Percentiles rank a stretch among this genome's conserved stretches.
Conservation (phyloP, 140 eudicot species). For the Senecio squalidus region DNA sequence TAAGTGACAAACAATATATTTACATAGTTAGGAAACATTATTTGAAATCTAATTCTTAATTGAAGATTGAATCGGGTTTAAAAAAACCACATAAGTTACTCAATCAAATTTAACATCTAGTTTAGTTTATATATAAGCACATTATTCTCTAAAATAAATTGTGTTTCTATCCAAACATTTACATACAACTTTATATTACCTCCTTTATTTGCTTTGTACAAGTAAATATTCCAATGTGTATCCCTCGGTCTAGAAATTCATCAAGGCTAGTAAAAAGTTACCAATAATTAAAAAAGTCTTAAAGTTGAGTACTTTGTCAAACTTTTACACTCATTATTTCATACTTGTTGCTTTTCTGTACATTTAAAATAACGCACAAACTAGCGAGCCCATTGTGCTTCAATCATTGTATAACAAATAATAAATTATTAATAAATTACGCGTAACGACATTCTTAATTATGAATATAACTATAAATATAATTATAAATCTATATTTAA, state of each 20-base stretch:
- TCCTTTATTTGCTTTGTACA: no score
- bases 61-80: no score
- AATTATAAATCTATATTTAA: no score
- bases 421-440: slow-evolving; percentile 7
- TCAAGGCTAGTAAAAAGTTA: neutral
- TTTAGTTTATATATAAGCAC: no score
- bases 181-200: no score
- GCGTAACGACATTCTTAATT: slow-evolving; percentile 30
- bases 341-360: slow-evolving; percentile 9
- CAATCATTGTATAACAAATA: slow-evolving; percentile 19
- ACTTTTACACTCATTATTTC: slow-evolving; percentile 4
- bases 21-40: no score
- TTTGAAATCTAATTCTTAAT: no score
- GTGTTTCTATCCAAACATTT: neutral
- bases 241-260: neutral
- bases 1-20: no score
- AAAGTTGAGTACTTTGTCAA: slow-evolving; percentile 14
- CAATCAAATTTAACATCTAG: no score
- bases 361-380: neutral
- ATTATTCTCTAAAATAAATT: neutral
- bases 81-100: no score
- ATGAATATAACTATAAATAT: no score
- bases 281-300: neutral
- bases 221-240: no score
- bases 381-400: slow-evolving; percentile 22